phyloP scores from a whole-genome alignment of 768 basidiomycete species.

The Tricholoma flavovirens region DNA sequence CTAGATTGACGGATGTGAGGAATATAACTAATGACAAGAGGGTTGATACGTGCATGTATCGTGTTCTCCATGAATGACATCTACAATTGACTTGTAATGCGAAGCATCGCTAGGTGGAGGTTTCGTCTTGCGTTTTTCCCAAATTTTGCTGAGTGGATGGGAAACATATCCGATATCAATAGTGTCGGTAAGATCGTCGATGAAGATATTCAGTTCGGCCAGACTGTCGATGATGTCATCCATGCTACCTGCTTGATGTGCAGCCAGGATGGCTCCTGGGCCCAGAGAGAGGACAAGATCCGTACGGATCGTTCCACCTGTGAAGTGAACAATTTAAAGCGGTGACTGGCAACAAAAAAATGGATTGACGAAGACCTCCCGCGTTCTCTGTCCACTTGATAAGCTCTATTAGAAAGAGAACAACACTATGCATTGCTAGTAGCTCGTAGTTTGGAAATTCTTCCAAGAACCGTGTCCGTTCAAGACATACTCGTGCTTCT shows the following conservation, averaged over 20 bases:
- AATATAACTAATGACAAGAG: not conserved
- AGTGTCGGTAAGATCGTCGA: not conserved
- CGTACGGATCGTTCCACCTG: not conserved
- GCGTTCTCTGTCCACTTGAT: not conserved
- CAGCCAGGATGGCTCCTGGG: slow-evolving; percentile 9
- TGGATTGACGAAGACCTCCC: not conserved
- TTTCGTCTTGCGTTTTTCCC: slow-evolving; percentile 16
- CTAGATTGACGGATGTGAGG: slow-evolving; percentile 3
- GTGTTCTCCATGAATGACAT: slow-evolving; percentile 5
- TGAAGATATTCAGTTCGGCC: not conserved
- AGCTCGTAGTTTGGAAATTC: slow-evolving; percentile 10
- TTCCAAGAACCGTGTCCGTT: slow-evolving; percentile 5
- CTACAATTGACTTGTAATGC: slow-evolving; percentile 17
- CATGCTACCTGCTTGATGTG: slow-evolving; percentile 3
- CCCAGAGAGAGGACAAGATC: slow-evolving; percentile 1
- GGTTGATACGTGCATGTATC: slow-evolving; percentile 8
- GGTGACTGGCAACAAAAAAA: not conserved
- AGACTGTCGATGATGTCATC: not conserved
- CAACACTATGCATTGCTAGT: slow-evolving; percentile 9
- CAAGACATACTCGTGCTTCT: not conserved
- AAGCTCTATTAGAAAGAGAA: slow-evolving; percentile 4
- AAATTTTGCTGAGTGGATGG: slow-evolving; percentile 12
- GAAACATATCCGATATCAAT: slow-evolving; percentile 8
- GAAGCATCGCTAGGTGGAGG: slow-evolving; percentile 10
- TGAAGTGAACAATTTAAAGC: not conserved